Conservation (phyloP, 1,139 yeast genomes). For the Sugiyamaella sp. region DNA sequence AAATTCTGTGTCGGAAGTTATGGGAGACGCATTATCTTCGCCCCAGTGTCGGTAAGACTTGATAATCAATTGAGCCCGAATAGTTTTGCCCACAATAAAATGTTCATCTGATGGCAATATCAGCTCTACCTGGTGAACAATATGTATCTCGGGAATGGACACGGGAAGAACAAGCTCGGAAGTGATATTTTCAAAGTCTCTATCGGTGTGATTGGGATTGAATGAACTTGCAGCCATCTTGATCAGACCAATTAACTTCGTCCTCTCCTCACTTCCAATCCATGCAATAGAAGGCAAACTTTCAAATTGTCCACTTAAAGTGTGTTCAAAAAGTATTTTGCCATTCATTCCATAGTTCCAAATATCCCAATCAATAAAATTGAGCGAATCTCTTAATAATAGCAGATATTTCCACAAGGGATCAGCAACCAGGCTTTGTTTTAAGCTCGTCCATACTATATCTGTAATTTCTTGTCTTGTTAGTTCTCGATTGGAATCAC, state of each 20-base stretch:
- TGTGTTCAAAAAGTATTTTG: conserved; percentile 1
- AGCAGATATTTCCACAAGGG: conserved; percentile 13
- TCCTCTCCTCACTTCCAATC: conserved; percentile 1
- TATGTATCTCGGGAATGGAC: conserved; percentile 36
- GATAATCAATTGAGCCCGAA: conserved; percentile 50
- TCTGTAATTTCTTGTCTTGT: conserved; percentile 25
- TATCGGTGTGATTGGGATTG: background rate
- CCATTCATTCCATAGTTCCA: conserved; percentile 14
- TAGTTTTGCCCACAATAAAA: conserved; percentile 66
- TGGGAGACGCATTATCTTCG: conserved; percentile 19
- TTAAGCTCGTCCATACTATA: conserved; percentile 27
- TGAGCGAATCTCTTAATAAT: conserved; percentile 6
- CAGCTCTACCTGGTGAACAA: conserved; percentile 36
- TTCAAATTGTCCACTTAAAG: background rate
- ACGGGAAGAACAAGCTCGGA: conserved; percentile 35
- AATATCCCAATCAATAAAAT: background rate
- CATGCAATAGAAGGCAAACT: conserved; percentile 3
- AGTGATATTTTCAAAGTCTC: conserved; percentile 22
- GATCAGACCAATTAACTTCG: background rate
- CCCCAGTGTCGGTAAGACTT: conserved; percentile 54
- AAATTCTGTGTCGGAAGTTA: conserved; percentile 33
- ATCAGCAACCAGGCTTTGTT: conserved; percentile 27
- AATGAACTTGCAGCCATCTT: conserved; percentile 1
- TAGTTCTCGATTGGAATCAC: background rate
- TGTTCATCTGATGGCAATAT: conserved; percentile 38